phyloP scores from a whole-genome alignment of 2,329 filamentous ascomycete genomes.

The Polytolypa hystricis region DNA sequence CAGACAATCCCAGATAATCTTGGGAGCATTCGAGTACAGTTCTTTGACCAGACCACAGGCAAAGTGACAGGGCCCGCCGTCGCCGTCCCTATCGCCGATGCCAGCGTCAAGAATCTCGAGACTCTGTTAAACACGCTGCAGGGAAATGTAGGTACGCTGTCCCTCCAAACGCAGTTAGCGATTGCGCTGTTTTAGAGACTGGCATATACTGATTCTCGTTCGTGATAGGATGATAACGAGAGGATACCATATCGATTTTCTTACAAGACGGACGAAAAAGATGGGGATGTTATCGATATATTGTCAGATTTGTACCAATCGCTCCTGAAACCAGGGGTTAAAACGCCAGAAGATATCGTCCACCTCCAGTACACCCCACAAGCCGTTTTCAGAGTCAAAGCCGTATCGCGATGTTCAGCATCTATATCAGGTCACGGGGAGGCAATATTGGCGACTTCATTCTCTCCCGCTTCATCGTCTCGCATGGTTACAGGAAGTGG shows the following conservation, averaged over 20 bases:
- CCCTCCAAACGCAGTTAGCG: slow-evolving; percentile 14
- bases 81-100: slow-evolving; percentile 70
- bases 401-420: slow-evolving; percentile 80
- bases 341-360: slow-evolving; percentile 51
- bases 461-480: slow-evolving; percentile 67
- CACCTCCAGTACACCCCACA: slow-evolving; percentile 63
- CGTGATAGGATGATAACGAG: slow-evolving; percentile 43
- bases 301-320: slow-evolving; percentile 40
- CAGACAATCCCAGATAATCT: slow-evolving; percentile 52
- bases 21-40: slow-evolving; percentile 75
- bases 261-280: slow-evolving; percentile 36
- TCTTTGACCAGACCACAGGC: slow-evolving; percentile 67
- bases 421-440: slow-evolving; percentile 85
- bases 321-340: slow-evolving; percentile 39
- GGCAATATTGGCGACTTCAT: slow-evolving; percentile 75
- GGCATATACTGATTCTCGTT: background rate
- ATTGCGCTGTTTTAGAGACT: slow-evolving; percentile 1
- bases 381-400: slow-evolving; percentile 85
- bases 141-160: slow-evolving; percentile 48
- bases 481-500: slow-evolving; percentile 80
- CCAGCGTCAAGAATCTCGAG: slow-evolving; percentile 80
- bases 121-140: slow-evolving; percentile 75
- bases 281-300: slow-evolving; percentile 34
- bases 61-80: slow-evolving; percentile 59
- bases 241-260: slow-evolving; percentile 57